Percentiles rank a stretch among this genome's conserved stretches.
phyloP scores from a whole-genome alignment of 208 protist genomes.

The Tritrichomonas musculus region DNA sequence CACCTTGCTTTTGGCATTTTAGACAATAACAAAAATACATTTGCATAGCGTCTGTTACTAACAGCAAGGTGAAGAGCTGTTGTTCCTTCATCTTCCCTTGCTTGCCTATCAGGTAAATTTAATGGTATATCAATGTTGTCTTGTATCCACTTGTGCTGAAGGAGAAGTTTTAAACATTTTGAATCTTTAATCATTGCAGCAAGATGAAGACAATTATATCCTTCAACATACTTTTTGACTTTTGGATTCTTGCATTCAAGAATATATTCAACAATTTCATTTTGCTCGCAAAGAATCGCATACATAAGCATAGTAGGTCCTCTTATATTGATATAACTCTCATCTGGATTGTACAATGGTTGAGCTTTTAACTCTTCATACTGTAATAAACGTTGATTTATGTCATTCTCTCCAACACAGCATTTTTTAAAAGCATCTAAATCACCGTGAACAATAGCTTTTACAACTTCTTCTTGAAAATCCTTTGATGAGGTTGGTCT shows the following conservation, averaged over 20 bases:
- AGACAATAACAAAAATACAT: neutral
- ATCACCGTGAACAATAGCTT: too few species aligned
- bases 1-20: neutral
- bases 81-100: neutral
- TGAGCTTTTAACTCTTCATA: too few species aligned
- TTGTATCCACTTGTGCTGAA: neutral
- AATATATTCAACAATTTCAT: slow-evolving; percentile 20
- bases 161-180: neutral
- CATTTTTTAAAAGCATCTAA: too few species aligned
- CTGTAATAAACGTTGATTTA: too few species aligned
- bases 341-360: too few species aligned
- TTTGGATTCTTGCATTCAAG: neutral
- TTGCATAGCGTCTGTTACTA: neutral
- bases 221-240: neutral
- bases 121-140: neutral
- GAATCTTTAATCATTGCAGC: neutral
- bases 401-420: too few species aligned
- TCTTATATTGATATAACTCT: too few species aligned
- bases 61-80: neutral
- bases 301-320: neutral
- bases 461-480: too few species aligned
- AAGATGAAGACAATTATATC: neutral
- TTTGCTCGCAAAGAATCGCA: neutral
- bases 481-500: too few species aligned
- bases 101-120: neutral